Base-by-base conservation (phyloP, 1,139 yeast species). In the Chernovozyma aurita region DNA sequence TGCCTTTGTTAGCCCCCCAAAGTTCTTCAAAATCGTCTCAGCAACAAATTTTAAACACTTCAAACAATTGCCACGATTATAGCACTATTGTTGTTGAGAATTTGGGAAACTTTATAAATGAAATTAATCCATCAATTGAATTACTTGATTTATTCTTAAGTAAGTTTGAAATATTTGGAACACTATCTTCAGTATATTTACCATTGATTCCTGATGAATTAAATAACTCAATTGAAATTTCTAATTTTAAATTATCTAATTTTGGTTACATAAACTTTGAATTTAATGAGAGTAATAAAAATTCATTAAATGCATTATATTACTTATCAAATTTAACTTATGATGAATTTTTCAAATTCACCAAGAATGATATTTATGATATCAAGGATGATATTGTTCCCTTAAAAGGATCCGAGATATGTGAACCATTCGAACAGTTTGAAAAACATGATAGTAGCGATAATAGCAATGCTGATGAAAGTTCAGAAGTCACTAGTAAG, bases 41-140 rank as follows among this genome's bases (percentile, higher is more conserved):
- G 12, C 13, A n/a, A 20, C 27, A 14, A 22, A 18, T 14, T 18
- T 6, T 14, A 3, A 24, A 24, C 12, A 7, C 17, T 18, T 13
- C 18, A 5, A 17, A 11, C 15, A 69, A 64, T 44, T 60, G 56
- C 37, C 53, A 55, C 32, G 61, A 62, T 29, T 61, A 59, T 43
- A 66, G 67, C 34, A 65, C 70, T 33, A 52, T 76, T 3, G 61
- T 70, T 31, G 47, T 75, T 22, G 77, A 73, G 44, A 73, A 73
- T 45, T 56, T 76, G 37, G 56, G 53, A 15, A 48, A 53, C 4
- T 59, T 66, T 38, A 52, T 63, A 17, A 55, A 63, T 3, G 47
- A 42, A 24, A 40, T 40, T 2, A 36, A 37, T 17, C 40, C 53
- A 2, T 37, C 52, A 3, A 33, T 55, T 9, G 43, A 35, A 4